Evolutionary conservation across 257 asterid genomes (phyloP), one percentile per base, ranked within the genome.

Genomic region (Plectranthus barbatus): DNA sequence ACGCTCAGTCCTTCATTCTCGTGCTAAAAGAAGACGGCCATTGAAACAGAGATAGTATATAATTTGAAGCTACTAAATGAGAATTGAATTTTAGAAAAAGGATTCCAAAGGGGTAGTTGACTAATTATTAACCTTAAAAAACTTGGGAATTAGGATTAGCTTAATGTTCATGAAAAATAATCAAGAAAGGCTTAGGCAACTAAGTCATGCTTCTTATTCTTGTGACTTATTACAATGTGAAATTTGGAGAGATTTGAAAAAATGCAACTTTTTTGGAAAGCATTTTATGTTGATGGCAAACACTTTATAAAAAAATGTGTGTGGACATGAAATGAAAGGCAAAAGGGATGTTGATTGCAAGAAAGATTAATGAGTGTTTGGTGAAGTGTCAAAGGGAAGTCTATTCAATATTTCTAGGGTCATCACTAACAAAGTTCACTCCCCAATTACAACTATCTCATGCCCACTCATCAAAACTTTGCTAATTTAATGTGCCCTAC

Each of bases 381-480:
- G 79, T 74, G 76, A 74, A 80, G 80, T 68, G 85, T 80, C 74
- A 58, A 67, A n/a, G 68, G 63, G 62, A 70, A 80, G 78, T 76
- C 77, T 62, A 62, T 56, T 62, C 60, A 31, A 54, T 55, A 26
- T 20, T 7, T 39, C 13, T 19, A 37, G 19, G 24, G 5, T 39
- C 15, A 66, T 71, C 56, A 57, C 58, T 24, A 68, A 17, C 48
- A 53, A 68, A 29, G 69, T 62, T 60, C 64, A 68, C 36, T 59
- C 64, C 72, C 56, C 70, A 63, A 58, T 57, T 51, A 56, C 71
- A 72, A 54, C 77, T 67, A 51, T n/a, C 63, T 54, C 66, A 73
- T 70, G 55, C 52, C 62, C 69, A 69, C 79, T 67, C 23, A 67
- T 51, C 8, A 71, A 63, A 71, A 31, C 73, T 66, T 68, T 59